Base-by-base conservation (phyloP, 106 monocot species). In the Platanthera guangdongensis region DNA sequence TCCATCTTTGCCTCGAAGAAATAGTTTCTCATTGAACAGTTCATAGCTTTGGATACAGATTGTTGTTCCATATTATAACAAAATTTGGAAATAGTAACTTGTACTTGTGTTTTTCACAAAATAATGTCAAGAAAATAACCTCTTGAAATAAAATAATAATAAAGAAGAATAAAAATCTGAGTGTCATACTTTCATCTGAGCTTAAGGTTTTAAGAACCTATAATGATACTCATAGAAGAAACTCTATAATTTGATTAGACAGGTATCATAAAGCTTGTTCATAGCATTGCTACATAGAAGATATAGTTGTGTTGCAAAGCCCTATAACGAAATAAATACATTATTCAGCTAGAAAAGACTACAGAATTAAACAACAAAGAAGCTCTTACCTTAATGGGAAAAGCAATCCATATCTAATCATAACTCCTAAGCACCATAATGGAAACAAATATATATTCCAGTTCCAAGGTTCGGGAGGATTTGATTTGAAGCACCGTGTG, bases 391-490 rank as follows among this genome's bases (percentile, higher is more conserved):
- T 88, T 50, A 83, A 30, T 47, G 95, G 95, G 73, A 95, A 95
- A 65, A 95, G 93, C 62, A 95, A 76, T 47, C 88, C 88, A 81
- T 93, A 95, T 93, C 95, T 88, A 59, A 95, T 52, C 21, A 93
- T 77, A 28, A 93, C 88, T 72, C 95, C 95, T 50, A 93, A 80
- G 81, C 95, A 95, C 95, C 95, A 95, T 45, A 93, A 73, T 4
- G 95, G 95, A 85, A 95, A 95, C 77, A 95, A 80, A 84, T 95
- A 95, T 6, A 95, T 51, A 69, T 95, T 95, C 95, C 92, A 95
- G 65, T 95, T 95, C 95, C 95, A 95, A 22, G 93, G 90, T 78
- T 95, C 95, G 32, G 93, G 90, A 72, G 87, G 83, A 87, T 95
- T 95, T 71, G 93, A 95, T 81, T 95, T 95, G 69, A 95, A 95